Evolutionary conservation across 2,329 filamentous ascomycete genomes (phyloP), one percentile per base, ranked within the genome.

Genomic region (Cryphonectria japonica): DNA sequence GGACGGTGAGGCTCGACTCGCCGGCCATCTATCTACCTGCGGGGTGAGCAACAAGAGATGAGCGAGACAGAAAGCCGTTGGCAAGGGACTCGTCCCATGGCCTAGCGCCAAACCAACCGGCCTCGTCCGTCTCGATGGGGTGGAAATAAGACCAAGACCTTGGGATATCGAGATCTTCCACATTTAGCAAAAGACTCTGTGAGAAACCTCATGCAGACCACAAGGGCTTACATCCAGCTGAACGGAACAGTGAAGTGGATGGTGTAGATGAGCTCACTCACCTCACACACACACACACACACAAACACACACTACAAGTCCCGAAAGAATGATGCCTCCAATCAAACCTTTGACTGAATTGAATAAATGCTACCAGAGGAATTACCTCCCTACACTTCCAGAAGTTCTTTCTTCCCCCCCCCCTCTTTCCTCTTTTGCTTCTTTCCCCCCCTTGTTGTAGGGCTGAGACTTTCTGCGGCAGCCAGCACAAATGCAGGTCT

Each of bases 401-500:
- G 63, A 43, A 26, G 26, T 26, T 26, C 26, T 26, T 26, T 26
- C 26, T 26, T 26, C 1, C 26, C 26, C 26, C 26, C 26, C 26
- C 41, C n/a, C n/a, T n/a, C n/a, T n/a, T 52, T 37, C 3, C 8
- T 37, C 34, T 37, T 37, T 9, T 37, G 8, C 6, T 9, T 71
- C 26, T 26, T 26, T 26, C 26, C 26, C 26, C 26, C 26, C 26
- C 41, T 39, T 41, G 13, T 41, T 41, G 13, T 71, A 71, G 66
- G 69, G 70, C 67, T 71, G 70, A 71, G 57, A 62, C 61, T 50
- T 11, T 62, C 11, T 64, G n/a, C 14, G 32, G 8, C 8, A 22
- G 26, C 65, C 29, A 29, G 5, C 52, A 29, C 22, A 50, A 54
- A 43, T 34, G 26, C 52, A 54, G 46, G n/a, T 71, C 29, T 64